Conservation (phyloP, 495 filamentous ascomycete genomes). For the Xylaria sp. region DNA sequence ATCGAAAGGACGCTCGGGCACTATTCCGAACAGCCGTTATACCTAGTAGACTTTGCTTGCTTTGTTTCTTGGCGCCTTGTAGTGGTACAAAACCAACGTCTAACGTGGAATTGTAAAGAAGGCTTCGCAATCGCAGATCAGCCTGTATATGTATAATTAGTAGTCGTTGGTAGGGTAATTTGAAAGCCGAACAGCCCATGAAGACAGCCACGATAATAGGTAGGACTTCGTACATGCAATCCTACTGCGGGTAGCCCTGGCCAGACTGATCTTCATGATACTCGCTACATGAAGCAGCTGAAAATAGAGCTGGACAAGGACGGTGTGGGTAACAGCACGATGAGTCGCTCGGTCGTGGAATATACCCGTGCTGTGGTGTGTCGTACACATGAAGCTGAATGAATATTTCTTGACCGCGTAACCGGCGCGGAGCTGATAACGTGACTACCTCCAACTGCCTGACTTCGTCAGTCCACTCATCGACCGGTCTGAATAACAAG, state of each 20-base stretch:
- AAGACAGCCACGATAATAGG: background rate
- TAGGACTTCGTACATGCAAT: background rate
- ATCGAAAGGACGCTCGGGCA: constrained; percentile 3
- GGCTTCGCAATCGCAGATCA: background rate
- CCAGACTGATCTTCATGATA: background rate
- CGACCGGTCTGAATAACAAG: background rate
- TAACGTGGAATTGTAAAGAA: background rate
- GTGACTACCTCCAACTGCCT: background rate
- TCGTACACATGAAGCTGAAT: background rate
- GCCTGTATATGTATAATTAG: constrained; percentile 5
- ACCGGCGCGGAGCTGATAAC: background rate
- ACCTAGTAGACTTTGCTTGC: background rate
- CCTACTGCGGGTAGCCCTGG: too few relatives aligned
- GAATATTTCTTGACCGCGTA: background rate
- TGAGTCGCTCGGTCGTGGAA: background rate
- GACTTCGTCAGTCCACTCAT: background rate
- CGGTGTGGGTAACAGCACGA: background rate
- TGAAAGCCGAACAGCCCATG: background rate
- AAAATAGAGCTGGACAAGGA: constrained; percentile 1
- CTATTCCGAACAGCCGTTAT: constrained; percentile 17
- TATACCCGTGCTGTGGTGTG: background rate
- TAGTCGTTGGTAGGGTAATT: background rate
- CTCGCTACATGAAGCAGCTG: constrained; percentile 15
- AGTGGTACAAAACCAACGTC: constrained; percentile 14
- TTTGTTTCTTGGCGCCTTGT: constrained; percentile 18